Evolutionary conservation across 768 basidiomycete species (phyloP), one percentile per base, ranked within the genome.

Genomic region (Phallus indusiatus): DNA sequence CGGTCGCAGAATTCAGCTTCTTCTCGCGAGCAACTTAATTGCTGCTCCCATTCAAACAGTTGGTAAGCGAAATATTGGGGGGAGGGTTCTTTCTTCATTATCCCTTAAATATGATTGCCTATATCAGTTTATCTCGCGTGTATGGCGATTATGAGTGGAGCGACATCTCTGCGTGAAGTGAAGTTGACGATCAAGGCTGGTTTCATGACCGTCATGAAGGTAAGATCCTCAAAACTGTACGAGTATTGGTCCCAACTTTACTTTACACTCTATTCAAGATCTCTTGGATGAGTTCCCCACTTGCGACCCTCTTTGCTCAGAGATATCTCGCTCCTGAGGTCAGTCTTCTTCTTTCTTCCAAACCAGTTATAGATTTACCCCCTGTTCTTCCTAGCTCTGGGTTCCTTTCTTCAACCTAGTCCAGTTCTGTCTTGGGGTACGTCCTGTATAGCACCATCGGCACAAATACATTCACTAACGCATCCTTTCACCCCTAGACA

Each of bases 101-200:
- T 12, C 53, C 17, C 55, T 20, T 33, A 28, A 28, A 28, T 28
- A 28, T 28, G n/a, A 28, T 7, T 28, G 28, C 28, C 28, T 28
- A 28, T 34, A 34, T 22, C 61, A 86, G 90, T 80, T 4, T 90
- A 82, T 70, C 77, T 94, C 34, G 76, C 86, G 0, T 88, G 83
- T 22, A 87, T 90, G 82, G 88, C 92, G 1, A 69, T 93, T 36
- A 92, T 94, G 62, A 85, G 85, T 60, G 92, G 92, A 37, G 88
- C 89, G 17, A 81, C 78, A 63, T 81, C 85, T 9, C 62, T 79
- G 8, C 77, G 82, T 37, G 84, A 86, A 22, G 75, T 94, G 52
- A 63, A 78, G 51, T 81, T 78, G 66, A 85, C 86, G 0, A 80
- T 93, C 34, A 84, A 80, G 68, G 77, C 71, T 17, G 88, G 89